Conservation (phyloP, 768 basidiomycete species). For the Suillus hirtellus region DNA sequence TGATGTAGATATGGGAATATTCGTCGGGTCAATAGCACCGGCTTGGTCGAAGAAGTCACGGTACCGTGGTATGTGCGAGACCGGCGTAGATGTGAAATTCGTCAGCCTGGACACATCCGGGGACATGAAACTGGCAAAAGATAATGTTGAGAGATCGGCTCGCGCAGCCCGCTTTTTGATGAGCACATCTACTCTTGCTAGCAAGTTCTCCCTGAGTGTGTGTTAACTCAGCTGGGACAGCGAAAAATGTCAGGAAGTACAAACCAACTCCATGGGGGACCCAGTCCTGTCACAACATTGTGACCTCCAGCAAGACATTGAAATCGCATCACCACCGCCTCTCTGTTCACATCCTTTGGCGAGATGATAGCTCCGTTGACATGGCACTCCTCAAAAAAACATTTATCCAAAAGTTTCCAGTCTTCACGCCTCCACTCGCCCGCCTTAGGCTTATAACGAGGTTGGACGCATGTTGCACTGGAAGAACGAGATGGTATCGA, state of each 20-base stretch:
- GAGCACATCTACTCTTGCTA: conserved; percentile 33
- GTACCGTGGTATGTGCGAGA: conserved; percentile 53
- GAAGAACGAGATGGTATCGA: conserved; percentile 4
- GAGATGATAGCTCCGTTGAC: conserved; percentile 39
- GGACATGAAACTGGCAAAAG: conserved; percentile 1
- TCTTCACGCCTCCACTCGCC: conserved; percentile 69
- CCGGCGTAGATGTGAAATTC: conserved; percentile 9
- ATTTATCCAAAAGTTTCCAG: conserved; percentile 80
- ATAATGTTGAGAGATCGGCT: neutral
- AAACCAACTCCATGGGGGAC: conserved; percentile 60
- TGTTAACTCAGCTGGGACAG: neutral
- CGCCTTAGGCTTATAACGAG: conserved; percentile 2
- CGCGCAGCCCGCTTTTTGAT: conserved; percentile 28
- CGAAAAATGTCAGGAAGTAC: conserved; percentile 18
- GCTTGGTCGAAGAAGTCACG: conserved; percentile 43
- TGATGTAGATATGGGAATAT: conserved; percentile 19
- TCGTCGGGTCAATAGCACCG: conserved; percentile 23
- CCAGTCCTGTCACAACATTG: conserved; percentile 39
- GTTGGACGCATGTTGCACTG: neutral
- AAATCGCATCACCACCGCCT: conserved; percentile 64
- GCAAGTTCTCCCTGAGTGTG: conserved; percentile 20
- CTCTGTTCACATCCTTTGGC: conserved; percentile 50
- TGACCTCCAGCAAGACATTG: conserved; percentile 48
- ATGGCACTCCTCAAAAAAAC: conserved; percentile 72
- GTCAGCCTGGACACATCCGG: neutral